These are phyloP conservation scores for Selaginella moellendorffii DNA, from an alignment of 75 land plant genomes.

Conservation along the genomic window DNA sequence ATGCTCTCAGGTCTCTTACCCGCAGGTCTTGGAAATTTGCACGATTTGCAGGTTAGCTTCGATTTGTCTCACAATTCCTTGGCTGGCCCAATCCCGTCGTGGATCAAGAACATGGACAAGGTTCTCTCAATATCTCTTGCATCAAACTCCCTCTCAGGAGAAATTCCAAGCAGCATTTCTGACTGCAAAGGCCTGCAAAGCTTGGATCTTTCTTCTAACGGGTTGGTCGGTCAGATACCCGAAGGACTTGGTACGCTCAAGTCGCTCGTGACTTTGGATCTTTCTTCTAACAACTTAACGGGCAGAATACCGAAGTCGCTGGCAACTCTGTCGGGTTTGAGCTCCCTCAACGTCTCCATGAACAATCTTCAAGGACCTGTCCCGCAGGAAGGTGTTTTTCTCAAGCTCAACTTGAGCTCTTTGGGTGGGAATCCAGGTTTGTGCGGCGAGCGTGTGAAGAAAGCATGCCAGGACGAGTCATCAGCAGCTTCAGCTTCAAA, in stretches of 20 bases:
- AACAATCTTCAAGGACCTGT: neutral
- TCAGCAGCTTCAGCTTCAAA: too few relatives aligned
- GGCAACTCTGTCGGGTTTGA: neutral
- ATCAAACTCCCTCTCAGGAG: neutral
- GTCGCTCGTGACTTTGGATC: neutral
- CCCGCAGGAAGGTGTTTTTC: neutral
- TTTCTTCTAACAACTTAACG: neutral
- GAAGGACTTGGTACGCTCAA: neutral
- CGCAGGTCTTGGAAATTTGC: neutral
- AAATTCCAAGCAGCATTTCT: neutral
- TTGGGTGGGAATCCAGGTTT: neutral
- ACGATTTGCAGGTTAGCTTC: neutral
- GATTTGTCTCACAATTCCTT: neutral
- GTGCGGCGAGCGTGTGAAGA: neutral
- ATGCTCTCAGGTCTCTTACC: neutral
- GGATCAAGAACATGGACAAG: neutral
- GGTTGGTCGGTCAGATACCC: neutral
- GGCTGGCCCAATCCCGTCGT: neutral
- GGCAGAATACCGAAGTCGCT: neutral
- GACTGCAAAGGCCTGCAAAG: neutral
- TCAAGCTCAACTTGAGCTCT: neutral
- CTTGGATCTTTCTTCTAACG: neutral
- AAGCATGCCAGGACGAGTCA: too few relatives aligned
- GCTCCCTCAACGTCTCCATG: neutral
- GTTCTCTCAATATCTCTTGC: neutral